Evolutionary conservation across 768 basidiomycete species (phyloP), one percentile per base, ranked within the genome.

Genomic region (Mycena capillaripes): DNA sequence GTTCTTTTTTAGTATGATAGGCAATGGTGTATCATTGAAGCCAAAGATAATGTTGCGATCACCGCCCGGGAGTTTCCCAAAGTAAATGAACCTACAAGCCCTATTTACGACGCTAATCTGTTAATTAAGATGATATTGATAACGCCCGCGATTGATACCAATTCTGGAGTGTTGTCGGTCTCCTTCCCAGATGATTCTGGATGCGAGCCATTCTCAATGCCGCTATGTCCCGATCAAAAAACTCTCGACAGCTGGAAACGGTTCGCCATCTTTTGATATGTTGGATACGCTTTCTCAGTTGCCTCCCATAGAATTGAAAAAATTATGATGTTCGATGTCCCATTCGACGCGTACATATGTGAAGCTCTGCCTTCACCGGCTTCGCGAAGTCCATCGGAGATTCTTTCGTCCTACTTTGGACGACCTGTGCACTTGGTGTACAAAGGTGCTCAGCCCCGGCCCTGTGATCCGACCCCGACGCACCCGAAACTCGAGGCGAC

Each of bases 271-370:
- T 59, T 76, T 36, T 77, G 38, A 12, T 34, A 55, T 25, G 29
- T 30, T 10, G 32, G 40, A 44, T 3, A 25, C 21, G 30, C 48
- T 14, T 11, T 38, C 34, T 23, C 25, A 19, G 16, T 34, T 29
- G 30, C 21, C 62, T 9, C 17, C 23, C 50, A 27, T 32, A 93
- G 93, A 23, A 76, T 94, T 16, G 83, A 86, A 11, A 84, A 90
- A 63, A 80, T 92, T 19, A 82, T 76, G 10, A 81, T 94, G 50
- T 91, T 88, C 84, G 80, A 78, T 14, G 78, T 80, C 10, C 80
- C 82, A n/a, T 76, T 93, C 16, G 92, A 95, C 75, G 94, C 91
- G 4, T 92, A 91, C 79, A 86, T 95, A 70, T 91, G 89, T 58
- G 84, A 89, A 77, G 80, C 88, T 1, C 60, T 84, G 44, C 66